Evolutionary conservation across 2,329 filamentous ascomycete genomes (phyloP), one percentile per base, ranked within the genome.

Genomic region (Helotiales sp.): DNA sequence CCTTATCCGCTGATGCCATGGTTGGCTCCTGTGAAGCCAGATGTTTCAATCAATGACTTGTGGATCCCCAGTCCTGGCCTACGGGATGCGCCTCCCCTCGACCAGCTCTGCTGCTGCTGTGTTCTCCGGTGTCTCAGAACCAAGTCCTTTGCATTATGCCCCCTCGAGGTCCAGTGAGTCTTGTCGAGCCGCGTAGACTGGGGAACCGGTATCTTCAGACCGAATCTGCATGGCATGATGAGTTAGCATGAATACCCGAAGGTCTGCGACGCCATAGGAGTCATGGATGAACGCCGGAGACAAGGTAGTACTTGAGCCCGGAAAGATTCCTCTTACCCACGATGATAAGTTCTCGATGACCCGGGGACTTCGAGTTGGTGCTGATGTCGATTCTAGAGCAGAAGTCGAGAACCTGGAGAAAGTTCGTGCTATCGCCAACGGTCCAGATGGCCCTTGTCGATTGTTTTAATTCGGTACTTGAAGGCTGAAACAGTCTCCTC

Each of bases 1-100:
- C 81, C 78, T 93, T 91, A 56, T 90, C 88, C 78, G 88, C 81
- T 71, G 83, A 80, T 69, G 86, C 79, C 84, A 85, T 84, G 54
- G 53, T 66, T 27, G 51, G 40, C 25, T 48, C 24, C 36, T 30
- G 51, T 58, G 52, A 38, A 60, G 46, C 46, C 25, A 42, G 30
- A 50, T 29, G 59, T 65, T 66, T 65, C 60, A 51, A 60, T 57
- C 60, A 57, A 52, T 46, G 31, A 49, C 25, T 53, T 53, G 31
- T 53, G 54, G 48, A 47, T 55, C 60, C 61, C 60, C 52, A 46
- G 51, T 58, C 60, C 54, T 54, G 44, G 36, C 30, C 34, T 33
- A 38, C 44, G 15, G 57, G 52, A 66, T 66, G 57, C 68, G 63
- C 60, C 66, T 61, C 48, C 58, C 58, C 59, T 63, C 47, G 44